These are phyloP conservation scores for Sclerospora graminicola DNA, from an alignment of 352 stramenopile genomes.

Conservation along the genomic window DNA sequence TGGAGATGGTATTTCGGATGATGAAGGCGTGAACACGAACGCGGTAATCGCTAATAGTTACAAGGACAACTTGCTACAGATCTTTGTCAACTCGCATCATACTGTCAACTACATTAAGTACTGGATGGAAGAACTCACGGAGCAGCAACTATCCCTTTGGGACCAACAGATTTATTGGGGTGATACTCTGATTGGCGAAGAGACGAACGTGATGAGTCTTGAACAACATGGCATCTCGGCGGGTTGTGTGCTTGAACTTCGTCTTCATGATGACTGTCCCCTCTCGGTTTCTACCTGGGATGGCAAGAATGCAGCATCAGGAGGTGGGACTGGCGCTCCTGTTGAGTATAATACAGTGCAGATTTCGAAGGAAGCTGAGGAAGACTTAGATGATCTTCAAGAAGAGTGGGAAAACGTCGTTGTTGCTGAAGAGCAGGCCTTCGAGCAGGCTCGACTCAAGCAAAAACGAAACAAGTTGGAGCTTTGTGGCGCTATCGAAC, in stretches of 20 bases:
- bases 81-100: constrained; percentile 49
- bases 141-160: constrained; percentile 72
- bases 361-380: constrained; percentile 74
- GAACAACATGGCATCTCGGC: constrained; percentile 61
- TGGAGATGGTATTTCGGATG: constrained; percentile 12
- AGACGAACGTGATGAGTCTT: constrained; percentile 59
- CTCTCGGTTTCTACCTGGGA: constrained; percentile 60
- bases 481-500: constrained; percentile 34
- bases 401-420: constrained; percentile 58
- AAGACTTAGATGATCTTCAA: constrained; percentile 62
- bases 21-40: constrained; percentile 13
- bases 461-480: constrained; percentile 49
- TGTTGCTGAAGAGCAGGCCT: constrained; percentile 43
- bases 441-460: constrained; percentile 33
- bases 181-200: constrained; percentile 67
- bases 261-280: constrained; percentile 67
- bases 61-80: constrained; percentile 34
- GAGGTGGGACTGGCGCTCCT: constrained; percentile 9
- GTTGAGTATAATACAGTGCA: constrained; percentile 72
- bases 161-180: constrained; percentile 74
- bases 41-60: neutral
- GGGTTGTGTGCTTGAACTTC: constrained; percentile 54
- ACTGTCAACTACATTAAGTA: constrained; percentile 79
- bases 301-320: constrained; percentile 31
- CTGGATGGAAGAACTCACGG: constrained; percentile 72